Evolutionary conservation across 352 stramenopile genomes (phyloP).

Genomic region (Phytophthora rubi): DNA sequence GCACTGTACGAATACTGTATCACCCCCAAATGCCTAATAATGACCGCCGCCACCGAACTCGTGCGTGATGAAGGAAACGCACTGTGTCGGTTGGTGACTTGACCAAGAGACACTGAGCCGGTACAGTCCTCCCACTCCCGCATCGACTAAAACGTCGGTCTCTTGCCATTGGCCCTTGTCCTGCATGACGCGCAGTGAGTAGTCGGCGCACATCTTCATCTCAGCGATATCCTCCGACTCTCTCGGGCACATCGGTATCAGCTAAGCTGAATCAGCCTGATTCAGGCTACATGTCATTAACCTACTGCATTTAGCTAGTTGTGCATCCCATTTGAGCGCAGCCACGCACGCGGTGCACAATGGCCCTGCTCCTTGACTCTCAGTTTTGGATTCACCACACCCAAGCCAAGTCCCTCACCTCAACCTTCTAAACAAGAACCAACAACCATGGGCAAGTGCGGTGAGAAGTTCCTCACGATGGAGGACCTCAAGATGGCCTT

Average conservation of each 20-base stretch:
- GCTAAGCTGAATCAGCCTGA: neutral
- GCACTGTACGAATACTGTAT: too few species aligned
- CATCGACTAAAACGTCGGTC: neutral
- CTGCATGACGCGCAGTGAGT: neutral
- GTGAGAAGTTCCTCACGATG: constrained; percentile 19
- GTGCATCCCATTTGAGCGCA: neutral
- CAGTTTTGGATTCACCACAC: neutral
- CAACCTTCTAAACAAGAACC: neutral
- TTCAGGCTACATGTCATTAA: neutral
- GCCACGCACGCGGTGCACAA: neutral
- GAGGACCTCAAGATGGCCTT: constrained; percentile 33
- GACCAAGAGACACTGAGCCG: neutral
- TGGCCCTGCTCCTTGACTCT: neutral
- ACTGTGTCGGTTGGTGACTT: neutral
- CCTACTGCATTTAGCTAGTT: neutral
- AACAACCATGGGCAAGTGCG: constrained; percentile 1
- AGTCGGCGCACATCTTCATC: neutral
- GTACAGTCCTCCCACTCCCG: too few species aligned
- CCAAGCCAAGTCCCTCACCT: neutral
- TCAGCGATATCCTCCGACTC: neutral
- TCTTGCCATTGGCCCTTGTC: neutral
- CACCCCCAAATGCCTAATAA: too few species aligned
- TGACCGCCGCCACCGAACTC: neutral
- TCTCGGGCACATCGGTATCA: neutral
- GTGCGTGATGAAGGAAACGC: neutral